Conservation (phyloP, 768 basidiomycete genomes). For the Kwoniella mangroviensis region DNA sequence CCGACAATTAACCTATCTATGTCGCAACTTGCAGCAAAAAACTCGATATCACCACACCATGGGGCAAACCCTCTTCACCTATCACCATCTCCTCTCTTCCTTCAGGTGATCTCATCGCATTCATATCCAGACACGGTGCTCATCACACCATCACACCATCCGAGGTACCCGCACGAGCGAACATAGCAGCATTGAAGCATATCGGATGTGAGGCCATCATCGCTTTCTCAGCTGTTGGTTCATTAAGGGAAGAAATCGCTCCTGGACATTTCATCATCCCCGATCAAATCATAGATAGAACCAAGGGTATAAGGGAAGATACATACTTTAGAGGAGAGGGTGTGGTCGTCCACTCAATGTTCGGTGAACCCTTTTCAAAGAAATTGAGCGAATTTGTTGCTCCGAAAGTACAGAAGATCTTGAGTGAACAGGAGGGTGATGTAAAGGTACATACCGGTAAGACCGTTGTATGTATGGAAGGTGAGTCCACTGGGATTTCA, state of each 20-base stretch:
- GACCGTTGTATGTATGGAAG: conserved; percentile 95
- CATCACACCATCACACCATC: conserved; percentile 80
- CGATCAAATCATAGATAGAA: conserved; percentile 92
- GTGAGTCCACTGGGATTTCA: conserved; percentile 61
- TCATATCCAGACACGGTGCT: conserved; percentile 87
- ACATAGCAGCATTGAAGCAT: conserved; percentile 92
- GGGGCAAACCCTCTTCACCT: conserved; percentile 88
- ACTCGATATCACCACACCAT: conserved; percentile 64
- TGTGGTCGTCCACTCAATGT: conserved; percentile 88
- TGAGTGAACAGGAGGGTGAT: conserved; percentile 65
- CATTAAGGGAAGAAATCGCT: conserved; percentile 86
- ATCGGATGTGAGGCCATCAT: conserved; percentile 86
- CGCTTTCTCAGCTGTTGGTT: conserved; percentile 95
- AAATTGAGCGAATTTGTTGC: conserved; percentile 51
- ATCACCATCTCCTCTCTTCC: conserved; percentile 90
- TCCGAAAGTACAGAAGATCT: conserved; percentile 65
- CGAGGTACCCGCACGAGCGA: conserved; percentile 80
- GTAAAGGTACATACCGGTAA: conserved; percentile 77
- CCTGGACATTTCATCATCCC: conserved; percentile 90
- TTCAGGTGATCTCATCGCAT: conserved; percentile 76
- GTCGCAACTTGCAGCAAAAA: conserved; percentile 16
- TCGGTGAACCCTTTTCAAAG: conserved; percentile 85
- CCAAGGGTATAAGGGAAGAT: conserved; percentile 86
- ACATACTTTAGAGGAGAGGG: conserved; percentile 82
- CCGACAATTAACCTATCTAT: not conserved